Evolutionary conservation across 2,329 filamentous ascomycete species (phyloP).

Genomic region (Dactylellina leptospora): DNA sequence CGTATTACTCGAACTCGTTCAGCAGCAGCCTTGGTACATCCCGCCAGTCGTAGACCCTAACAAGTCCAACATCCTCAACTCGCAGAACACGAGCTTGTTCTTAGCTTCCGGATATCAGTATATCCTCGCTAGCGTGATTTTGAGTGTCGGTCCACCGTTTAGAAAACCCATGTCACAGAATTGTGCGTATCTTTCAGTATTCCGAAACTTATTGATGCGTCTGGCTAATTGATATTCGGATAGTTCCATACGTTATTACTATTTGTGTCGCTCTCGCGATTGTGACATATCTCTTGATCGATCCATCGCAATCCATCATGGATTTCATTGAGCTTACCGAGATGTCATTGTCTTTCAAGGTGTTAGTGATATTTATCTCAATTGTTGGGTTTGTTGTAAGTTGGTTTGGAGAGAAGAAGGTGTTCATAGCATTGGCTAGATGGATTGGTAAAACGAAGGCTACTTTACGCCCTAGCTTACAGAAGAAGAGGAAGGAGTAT

Average conservation of each 20-base stretch:
- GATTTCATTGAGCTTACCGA: constrained; percentile 85
- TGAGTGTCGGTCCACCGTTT: constrained; percentile 92
- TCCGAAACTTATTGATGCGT: constrained; percentile 4
- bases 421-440: constrained; percentile 75
- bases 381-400: constrained; percentile 73
- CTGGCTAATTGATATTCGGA: neutral
- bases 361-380: constrained; percentile 76
- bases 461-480: constrained; percentile 66
- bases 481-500: constrained; percentile 86
- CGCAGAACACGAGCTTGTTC: constrained; percentile 91
- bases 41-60: constrained; percentile 80
- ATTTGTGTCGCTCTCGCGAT: constrained; percentile 74
- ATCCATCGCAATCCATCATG: constrained; percentile 74
- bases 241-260: constrained; percentile 84
- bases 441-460: constrained; percentile 71
- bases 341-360: constrained; percentile 76
- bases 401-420: constrained; percentile 74
- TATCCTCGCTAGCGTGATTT: constrained; percentile 84
- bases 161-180: constrained; percentile 81
- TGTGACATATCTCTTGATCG: constrained; percentile 80
- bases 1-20: constrained; percentile 76
- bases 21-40: constrained; percentile 83
- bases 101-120: constrained; percentile 93
- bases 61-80: constrained; percentile 86
- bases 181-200: constrained; percentile 67